phyloP scores from a whole-genome alignment of 129 eudicot genomes.

The Apium graveolens region DNA sequence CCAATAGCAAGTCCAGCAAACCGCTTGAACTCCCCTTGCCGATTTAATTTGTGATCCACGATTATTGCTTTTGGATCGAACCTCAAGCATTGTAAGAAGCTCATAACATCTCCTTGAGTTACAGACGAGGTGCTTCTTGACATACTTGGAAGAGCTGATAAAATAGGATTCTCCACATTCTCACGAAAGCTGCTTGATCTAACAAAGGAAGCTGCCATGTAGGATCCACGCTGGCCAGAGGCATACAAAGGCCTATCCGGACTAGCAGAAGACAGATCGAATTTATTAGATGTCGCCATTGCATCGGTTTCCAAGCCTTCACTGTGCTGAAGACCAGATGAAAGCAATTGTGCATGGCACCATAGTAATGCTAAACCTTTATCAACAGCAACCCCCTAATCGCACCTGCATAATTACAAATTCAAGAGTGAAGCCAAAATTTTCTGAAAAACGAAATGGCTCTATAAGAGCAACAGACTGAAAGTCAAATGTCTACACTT shows the following conservation, averaged over 20 bases:
- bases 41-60: slow-evolving; percentile 55
- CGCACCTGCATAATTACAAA: slow-evolving; percentile 21
- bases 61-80: slow-evolving; percentile 77
- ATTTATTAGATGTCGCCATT: slow-evolving; percentile 81
- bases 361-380: slow-evolving; percentile 20
- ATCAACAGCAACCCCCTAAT: slow-evolving; percentile 13
- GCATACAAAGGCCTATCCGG: slow-evolving; percentile 66
- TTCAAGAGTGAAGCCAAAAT: background rate
- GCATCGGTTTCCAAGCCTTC: slow-evolving; percentile 37
- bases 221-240: slow-evolving; percentile 67
- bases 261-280: slow-evolving; percentile 62
- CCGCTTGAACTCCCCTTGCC: slow-evolving; percentile 53
- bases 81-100: slow-evolving; percentile 68
- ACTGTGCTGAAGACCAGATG: slow-evolving; percentile 32
- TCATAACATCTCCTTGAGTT: slow-evolving; percentile 52
- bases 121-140: slow-evolving; percentile 57
- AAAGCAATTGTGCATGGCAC: slow-evolving; percentile 65
- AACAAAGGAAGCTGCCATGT: slow-evolving; percentile 48
- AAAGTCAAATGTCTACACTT: background rate
- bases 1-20: slow-evolving; percentile 58
- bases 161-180: slow-evolving; percentile 63
- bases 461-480: background rate
- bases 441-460: background rate
- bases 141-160: slow-evolving; percentile 79
- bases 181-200: slow-evolving; percentile 80